Percentiles rank a stretch among this genome's conserved stretches.
These are phyloP conservation scores for Exophiala phaeomuriformis DNA, from an alignment of 2,329 filamentous ascomycete species.

Conservation along the genomic window DNA sequence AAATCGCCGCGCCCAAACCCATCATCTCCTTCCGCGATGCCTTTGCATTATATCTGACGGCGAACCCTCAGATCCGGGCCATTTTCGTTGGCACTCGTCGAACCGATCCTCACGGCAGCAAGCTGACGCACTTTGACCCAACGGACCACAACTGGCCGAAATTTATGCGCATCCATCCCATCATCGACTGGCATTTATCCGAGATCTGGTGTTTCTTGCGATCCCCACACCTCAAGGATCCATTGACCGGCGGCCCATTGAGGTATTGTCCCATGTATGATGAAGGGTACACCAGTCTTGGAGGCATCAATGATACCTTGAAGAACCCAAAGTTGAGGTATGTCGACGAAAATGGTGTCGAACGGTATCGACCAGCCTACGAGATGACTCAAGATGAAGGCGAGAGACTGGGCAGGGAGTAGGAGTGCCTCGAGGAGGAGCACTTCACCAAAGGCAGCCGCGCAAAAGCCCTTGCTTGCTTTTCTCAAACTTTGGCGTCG, in stretches of 20 bases:
- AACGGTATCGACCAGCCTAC: constrained; percentile 63
- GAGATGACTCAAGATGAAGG: constrained; percentile 67
- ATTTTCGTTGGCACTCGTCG: constrained; percentile 82
- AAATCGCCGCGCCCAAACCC: constrained; percentile 6
- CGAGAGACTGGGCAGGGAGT: constrained; percentile 68
- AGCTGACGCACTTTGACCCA: constrained; percentile 71
- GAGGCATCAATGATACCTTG: constrained; percentile 78
- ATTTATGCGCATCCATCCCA: constrained; percentile 89
- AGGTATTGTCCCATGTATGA: constrained; percentile 86
- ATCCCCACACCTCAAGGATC: constrained; percentile 53
- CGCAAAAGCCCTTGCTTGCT: too few relatives aligned
- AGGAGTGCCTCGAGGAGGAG: not conserved
- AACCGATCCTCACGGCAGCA: constrained; percentile 82
- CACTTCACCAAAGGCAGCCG: too few relatives aligned
- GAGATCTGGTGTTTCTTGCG: constrained; percentile 84
- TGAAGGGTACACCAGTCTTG: constrained; percentile 82
- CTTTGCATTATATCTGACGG: constrained; percentile 64
- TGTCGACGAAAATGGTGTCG: constrained; percentile 27
- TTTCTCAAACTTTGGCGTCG: too few relatives aligned
- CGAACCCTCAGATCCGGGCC: constrained; percentile 53
- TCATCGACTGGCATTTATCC: constrained; percentile 94
- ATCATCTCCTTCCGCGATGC: constrained; percentile 62
- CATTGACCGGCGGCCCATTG: constrained; percentile 36
- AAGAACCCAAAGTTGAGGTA: constrained; percentile 69
- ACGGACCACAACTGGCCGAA: constrained; percentile 86